Evolutionary conservation across 495 filamentous ascomycete genomes (phyloP), one percentile per base, ranked within the genome.

Genomic region (Lichina pygmaea): DNA sequence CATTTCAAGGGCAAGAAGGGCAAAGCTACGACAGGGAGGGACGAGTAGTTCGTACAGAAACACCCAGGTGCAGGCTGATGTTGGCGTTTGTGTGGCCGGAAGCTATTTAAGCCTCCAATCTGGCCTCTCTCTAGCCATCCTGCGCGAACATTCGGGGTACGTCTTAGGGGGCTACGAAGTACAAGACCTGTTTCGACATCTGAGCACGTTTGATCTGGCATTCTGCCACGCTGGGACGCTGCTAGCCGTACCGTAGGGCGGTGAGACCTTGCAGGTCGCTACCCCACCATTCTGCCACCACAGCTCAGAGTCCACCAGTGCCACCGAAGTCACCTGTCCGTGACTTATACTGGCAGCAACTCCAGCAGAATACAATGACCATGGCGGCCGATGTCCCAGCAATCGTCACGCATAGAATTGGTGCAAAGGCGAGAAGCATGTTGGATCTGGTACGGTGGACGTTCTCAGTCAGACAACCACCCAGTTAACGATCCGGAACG

Each of bases 1-100:
- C 91, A 95, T 59, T 93, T 83, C 60, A 95, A 95, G 65, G 77
- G 68, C 7, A 74, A 77, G 46, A 73, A 54, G 40, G 15, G 46
- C 9, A 48, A 34, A 31, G 36, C 30, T 24, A 24, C 24, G 24
- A 24, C 24, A 24, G 24, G 24, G 24, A 24, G 24, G 24, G 24
- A 24, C 24, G 24, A 24, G 24, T 24, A 24, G 24, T 24, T 24
- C 24, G 24, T 24, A 24, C 24, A 24, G 24, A 24, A 24, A 24
- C 24, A 24, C 24, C 4, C 24, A 24, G 24, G 24, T 4, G 4
- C 24, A 24, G 24, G 24, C 24, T 2, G 24, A 24, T 24, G 24
- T 2, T 24, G 24, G 24, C 24, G 24, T 24, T 24, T 24, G 24
- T 4, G 4, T 1, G 24, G 24, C 24, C 24, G 24, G 24, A 24